Evolutionary conservation across 805 yeast species (phyloP).

Genomic region (Candida krabiensis): DNA sequence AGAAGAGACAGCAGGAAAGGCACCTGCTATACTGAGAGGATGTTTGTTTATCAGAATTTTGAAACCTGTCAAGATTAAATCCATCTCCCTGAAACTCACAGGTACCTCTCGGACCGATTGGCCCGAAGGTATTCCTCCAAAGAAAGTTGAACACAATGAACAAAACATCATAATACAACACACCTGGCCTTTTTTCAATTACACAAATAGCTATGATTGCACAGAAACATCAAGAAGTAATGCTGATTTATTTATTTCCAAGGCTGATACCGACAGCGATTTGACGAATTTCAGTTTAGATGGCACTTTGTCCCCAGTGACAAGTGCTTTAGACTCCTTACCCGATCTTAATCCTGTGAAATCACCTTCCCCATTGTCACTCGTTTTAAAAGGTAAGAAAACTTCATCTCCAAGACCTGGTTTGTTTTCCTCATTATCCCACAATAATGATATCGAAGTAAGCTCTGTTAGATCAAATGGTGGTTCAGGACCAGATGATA

Average conservation of each 20-base stretch:
- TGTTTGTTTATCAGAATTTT: conserved; percentile 66
- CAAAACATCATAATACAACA: conserved; percentile 67
- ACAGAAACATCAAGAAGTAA: conserved; percentile 39
- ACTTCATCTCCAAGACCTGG: conserved; percentile 24
- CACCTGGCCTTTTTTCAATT: conserved; percentile 85
- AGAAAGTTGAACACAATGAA: conserved; percentile 65
- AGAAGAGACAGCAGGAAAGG: conserved; percentile 59
- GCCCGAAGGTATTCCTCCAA: conserved; percentile 99
- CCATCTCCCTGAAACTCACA: conserved; percentile 57
- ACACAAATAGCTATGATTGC: conserved; percentile 28
- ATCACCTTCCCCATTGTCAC: conserved; percentile 30
- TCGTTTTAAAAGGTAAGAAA: conserved; percentile 28
- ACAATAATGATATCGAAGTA: conserved; percentile 20
- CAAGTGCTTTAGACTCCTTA: conserved; percentile 20
- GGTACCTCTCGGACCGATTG: conserved; percentile 84
- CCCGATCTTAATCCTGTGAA: conserved; percentile 21
- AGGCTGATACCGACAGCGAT: conserved; percentile 30
- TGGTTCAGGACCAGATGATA: conserved; percentile 24
- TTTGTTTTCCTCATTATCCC: conserved; percentile 12
- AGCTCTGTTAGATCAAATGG: conserved; percentile 23
- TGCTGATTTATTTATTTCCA: conserved; percentile 46
- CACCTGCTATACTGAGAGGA: conserved; percentile 83
- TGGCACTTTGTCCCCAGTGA: conserved; percentile 31
- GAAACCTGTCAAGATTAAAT: conserved; percentile 71
- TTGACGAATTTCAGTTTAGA: conserved; percentile 38